phyloP scores from a whole-genome alignment of 495 filamentous ascomycete species.

The Thermochaetoides thermophila region DNA sequence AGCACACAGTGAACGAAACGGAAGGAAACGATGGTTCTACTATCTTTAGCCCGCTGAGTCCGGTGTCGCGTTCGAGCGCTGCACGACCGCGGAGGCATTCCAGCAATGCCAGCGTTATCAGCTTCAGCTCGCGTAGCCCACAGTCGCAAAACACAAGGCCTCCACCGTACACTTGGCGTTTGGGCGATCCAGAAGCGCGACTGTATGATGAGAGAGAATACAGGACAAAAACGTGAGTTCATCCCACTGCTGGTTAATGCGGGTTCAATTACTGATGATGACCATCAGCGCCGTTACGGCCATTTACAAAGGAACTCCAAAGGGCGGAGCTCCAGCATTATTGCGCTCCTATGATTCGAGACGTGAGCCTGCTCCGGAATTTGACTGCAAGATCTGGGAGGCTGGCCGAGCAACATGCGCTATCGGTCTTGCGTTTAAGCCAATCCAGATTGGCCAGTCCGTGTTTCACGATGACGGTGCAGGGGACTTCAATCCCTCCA shows the following conservation, averaged over 20 bases:
- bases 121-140: constrained; percentile 39
- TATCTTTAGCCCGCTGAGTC: constrained; percentile 15
- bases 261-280: too few relatives aligned
- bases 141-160: constrained; percentile 20
- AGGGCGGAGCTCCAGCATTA: constrained; percentile 49
- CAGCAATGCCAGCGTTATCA: constrained; percentile 49
- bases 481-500: constrained; percentile 83
- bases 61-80: constrained; percentile 25
- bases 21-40: constrained; percentile 56
- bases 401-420: constrained; percentile 90
- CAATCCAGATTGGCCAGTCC: constrained; percentile 84
- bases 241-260: not conserved
- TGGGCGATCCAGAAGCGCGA: constrained; percentile 48
- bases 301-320: constrained; percentile 67
- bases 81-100: constrained; percentile 28
- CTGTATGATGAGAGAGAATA: constrained; percentile 74
- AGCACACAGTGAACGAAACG: constrained; percentile 66
- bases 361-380: constrained; percentile 75
- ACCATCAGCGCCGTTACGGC: constrained; percentile 69
- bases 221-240: constrained; percentile 78
- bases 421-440: constrained; percentile 87
- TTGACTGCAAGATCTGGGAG: constrained; percentile 88
- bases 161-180: constrained; percentile 27
- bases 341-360: constrained; percentile 89
- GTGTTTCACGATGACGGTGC: constrained; percentile 86